These are phyloP conservation scores for Blastocystis sp. DNA, from an alignment of 352 stramenopile genomes.

Conservation along the genomic window DNA sequence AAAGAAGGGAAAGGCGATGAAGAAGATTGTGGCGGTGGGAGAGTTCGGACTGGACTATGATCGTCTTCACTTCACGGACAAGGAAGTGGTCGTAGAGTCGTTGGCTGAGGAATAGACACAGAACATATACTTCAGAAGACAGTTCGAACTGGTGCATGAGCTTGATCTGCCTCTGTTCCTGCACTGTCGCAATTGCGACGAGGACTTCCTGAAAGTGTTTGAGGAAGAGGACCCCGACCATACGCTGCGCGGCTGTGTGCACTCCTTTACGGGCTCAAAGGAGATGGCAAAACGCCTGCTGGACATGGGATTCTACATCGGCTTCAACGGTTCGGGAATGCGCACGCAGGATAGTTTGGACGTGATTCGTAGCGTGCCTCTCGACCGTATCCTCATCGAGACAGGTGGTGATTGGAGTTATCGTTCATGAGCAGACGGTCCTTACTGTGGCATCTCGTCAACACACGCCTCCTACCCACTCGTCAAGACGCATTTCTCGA, in stretches of 20 bases:
- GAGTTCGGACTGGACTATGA: constrained; percentile 88
- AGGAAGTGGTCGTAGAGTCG: constrained; percentile 81
- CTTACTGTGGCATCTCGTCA: constrained; percentile 86
- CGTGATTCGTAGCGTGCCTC: constrained; percentile 82
- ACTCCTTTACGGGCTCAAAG: constrained; percentile 84
- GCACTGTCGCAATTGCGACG: constrained; percentile 84
- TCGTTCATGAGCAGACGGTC: constrained; percentile 78
- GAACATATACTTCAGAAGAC: constrained; percentile 76
- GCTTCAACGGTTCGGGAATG: constrained; percentile 85
- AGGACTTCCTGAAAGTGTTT: constrained; percentile 79
- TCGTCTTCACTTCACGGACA: constrained; percentile 85
- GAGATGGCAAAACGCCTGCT: constrained; percentile 83
- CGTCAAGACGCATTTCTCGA: constrained; percentile 82
- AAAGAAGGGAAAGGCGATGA: constrained; percentile 76
- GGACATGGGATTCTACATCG: constrained; percentile 85
- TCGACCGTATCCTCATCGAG: constrained; percentile 83
- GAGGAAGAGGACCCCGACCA: constrained; percentile 78
- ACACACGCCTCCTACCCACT: constrained; percentile 83
- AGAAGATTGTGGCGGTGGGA: constrained; percentile 84
- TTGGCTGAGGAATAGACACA: constrained; percentile 78
- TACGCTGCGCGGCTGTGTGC: constrained; percentile 81
- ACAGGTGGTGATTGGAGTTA: constrained; percentile 76
- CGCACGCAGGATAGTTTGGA: constrained; percentile 85
- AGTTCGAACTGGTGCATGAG: constrained; percentile 83
- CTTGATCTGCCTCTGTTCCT: constrained; percentile 85